Percentiles rank a stretch among this genome's conserved stretches.
phyloP scores from a whole-genome alignment of 441 rosid genomes.

The Populus tomentosa region DNA sequence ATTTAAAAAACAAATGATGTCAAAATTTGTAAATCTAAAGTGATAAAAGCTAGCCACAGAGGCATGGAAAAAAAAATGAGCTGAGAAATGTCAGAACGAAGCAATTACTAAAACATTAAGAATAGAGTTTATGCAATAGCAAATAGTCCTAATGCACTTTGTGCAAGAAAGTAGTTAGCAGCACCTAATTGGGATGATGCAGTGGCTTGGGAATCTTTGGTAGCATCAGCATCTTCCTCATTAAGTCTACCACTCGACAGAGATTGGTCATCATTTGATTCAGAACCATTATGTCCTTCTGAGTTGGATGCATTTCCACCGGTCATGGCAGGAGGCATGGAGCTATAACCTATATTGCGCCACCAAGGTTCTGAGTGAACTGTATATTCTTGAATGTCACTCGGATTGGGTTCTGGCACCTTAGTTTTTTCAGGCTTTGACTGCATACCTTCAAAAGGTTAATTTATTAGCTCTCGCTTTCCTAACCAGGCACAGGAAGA shows the following conservation, averaged over 20 bases:
- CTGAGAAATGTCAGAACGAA: background rate
- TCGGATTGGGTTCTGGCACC: slow-evolving; percentile 41
- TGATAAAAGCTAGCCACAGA: background rate
- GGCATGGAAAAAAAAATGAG: background rate
- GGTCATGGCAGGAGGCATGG: slow-evolving; percentile 34
- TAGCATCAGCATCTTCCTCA: slow-evolving; percentile 50
- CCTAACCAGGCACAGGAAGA: background rate
- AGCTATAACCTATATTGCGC: slow-evolving; percentile 47
- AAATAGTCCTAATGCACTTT: background rate
- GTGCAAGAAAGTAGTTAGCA: background rate
- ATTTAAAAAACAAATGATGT: background rate
- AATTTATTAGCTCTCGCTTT: slow-evolving; percentile 6
- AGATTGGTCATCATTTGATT: slow-evolving; percentile 65
- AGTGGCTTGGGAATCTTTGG: slow-evolving; percentile 61
- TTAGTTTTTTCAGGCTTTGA: slow-evolving; percentile 49
- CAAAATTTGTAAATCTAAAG: background rate
- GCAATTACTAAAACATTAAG: background rate
- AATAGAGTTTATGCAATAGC: background rate
- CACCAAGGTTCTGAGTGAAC: slow-evolving; percentile 79
- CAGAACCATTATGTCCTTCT: slow-evolving; percentile 52
- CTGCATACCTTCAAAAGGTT: slow-evolving; percentile 50
- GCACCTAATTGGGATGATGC: slow-evolving; percentile 64
- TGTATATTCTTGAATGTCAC: slow-evolving; percentile 30
- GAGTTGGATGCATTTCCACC: slow-evolving; percentile 47
- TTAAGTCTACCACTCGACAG: slow-evolving; percentile 48